These are phyloP conservation scores for Physaria fendleri DNA, from an alignment of 345 rosid species.

Conservation along the genomic window DNA sequence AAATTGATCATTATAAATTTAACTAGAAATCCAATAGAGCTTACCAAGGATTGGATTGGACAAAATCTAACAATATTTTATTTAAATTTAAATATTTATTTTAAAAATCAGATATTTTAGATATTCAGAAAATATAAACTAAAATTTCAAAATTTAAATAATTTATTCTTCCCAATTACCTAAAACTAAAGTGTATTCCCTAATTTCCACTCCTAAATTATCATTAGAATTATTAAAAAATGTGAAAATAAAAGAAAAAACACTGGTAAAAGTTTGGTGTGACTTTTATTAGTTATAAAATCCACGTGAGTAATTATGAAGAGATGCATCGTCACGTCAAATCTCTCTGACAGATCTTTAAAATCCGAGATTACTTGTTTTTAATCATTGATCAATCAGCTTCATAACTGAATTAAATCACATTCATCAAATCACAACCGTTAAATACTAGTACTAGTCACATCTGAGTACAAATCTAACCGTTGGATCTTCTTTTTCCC, in stretches of 20 bases:
- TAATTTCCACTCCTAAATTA: no score
- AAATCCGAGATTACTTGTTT: slow-evolving; percentile 13
- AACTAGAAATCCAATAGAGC: no score
- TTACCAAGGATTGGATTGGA: no score
- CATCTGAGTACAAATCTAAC: background rate
- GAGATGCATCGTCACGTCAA: slow-evolving; percentile 21
- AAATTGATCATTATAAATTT: no score
- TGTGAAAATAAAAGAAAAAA: background rate
- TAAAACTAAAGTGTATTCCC: no score
- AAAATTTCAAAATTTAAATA: no score
- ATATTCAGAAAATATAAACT: no score
- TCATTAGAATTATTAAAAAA: background rate
- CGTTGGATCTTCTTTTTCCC: slow-evolving; percentile 7
- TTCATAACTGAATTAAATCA: background rate
- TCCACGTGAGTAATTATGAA: slow-evolving; percentile 18
- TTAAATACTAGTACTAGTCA: slow-evolving; percentile 16
- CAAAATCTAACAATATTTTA: no score
- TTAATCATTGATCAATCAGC: slow-evolving; percentile 20
- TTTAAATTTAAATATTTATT: no score
- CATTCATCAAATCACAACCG: background rate
- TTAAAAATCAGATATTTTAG: no score
- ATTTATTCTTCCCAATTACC: no score
- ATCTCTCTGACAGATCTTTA: slow-evolving; percentile 10
- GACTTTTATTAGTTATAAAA: slow-evolving; percentile 20
- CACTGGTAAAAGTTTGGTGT: slow-evolving; percentile 19